Evolutionary conservation across 352 stramenopile species (phyloP).

Genomic region (Phytophthora chlamydospora): DNA sequence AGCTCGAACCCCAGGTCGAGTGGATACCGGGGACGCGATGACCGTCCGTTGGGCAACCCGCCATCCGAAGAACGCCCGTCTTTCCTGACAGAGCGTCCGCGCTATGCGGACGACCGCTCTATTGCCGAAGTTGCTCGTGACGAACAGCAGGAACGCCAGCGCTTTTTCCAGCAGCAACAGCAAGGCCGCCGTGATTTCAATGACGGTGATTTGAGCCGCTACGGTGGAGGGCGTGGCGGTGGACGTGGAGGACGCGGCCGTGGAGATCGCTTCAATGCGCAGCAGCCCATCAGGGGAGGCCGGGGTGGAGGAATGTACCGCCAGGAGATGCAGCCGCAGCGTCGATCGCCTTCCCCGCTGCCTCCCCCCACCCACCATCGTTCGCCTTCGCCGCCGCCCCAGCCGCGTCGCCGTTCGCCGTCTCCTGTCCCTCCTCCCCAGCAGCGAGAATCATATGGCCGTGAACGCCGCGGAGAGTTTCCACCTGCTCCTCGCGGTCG

Average conservation of each 20-base stretch:
- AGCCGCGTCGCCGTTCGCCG: slow-evolving; percentile 18
- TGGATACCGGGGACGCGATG: slow-evolving; percentile 34
- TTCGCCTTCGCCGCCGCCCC: slow-evolving; percentile 25
- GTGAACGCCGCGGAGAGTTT: slow-evolving; percentile 32
- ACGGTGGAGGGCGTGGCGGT: slow-evolving; percentile 35
- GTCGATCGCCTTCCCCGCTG: slow-evolving; percentile 24
- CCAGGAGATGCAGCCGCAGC: slow-evolving; percentile 17
- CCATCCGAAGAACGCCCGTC: slow-evolving; percentile 23
- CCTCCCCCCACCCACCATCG: slow-evolving; percentile 16
- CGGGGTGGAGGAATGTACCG: slow-evolving; percentile 22
- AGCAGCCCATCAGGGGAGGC: slow-evolving; percentile 18
- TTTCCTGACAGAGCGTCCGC: slow-evolving; percentile 30
- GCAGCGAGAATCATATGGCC: slow-evolving; percentile 30
- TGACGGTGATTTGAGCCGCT: slow-evolving; percentile 38
- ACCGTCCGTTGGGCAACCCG: slow-evolving; percentile 30
- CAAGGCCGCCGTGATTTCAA: slow-evolving; percentile 43
- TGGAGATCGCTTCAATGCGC: slow-evolving; percentile 14
- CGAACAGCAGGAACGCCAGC: slow-evolving; percentile 49
- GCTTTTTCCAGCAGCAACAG: slow-evolving; percentile 43
- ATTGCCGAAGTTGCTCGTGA: slow-evolving; percentile 62
- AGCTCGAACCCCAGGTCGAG: slow-evolving; percentile 18
- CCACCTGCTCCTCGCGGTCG: slow-evolving; percentile 15
- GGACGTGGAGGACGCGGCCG: slow-evolving; percentile 33
- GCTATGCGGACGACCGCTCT: slow-evolving; percentile 49
- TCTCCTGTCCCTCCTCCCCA: slow-evolving; percentile 24